Base-by-base conservation (phyloP, 345 rosid species). In the Euphorbia tirucalli region DNA sequence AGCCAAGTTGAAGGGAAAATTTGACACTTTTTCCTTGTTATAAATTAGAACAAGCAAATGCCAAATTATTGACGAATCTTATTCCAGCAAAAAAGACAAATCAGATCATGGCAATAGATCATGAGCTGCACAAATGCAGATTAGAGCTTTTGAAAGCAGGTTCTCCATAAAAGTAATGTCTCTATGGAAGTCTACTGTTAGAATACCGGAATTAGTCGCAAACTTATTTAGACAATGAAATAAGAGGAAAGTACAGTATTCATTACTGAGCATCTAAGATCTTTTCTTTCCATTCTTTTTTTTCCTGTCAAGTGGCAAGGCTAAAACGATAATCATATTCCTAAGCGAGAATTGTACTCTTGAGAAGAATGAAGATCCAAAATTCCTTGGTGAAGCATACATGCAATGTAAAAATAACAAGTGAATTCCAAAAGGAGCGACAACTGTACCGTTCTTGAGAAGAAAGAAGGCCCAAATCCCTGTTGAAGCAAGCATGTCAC, bases 401-500 rank as follows among this genome's bases (percentile, higher is more conserved):
- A 89, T 44, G 89, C 79, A 35, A 80, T 46, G 52, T 37, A 35
- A 63, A 63, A 63, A 4, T 39, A 28, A 63, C 1, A 63, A 22
- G 46, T 63, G 55, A 52, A 49, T 11, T 5, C 9, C 13, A 49
- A 50, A 52, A 48, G 3, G 65, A 46, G 52, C 11, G 16, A 65
- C 76, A 60, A 8, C 3, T 32, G 18, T 82, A 91, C 98, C 85
- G 70, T 85, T 75, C 79, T 87, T 5, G 83, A 69, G 79, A 74
- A 74, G 80, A 79, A 83, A 46, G 92, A 85, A 75, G 84, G 59
- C 59, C 92, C 94, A 50, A 86, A 87, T 67, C 98, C 98, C 55
- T 83, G 90, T 71, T 90, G 94, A 72, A 93, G 90, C 74, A 91
- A 69, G 88, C 96, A 90, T 35, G 88, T 80, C 37, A 81, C 82